Base-by-base conservation (phyloP, 2,329 filamentous ascomycete genomes). In the Trichoderma cornu-damae region DNA sequence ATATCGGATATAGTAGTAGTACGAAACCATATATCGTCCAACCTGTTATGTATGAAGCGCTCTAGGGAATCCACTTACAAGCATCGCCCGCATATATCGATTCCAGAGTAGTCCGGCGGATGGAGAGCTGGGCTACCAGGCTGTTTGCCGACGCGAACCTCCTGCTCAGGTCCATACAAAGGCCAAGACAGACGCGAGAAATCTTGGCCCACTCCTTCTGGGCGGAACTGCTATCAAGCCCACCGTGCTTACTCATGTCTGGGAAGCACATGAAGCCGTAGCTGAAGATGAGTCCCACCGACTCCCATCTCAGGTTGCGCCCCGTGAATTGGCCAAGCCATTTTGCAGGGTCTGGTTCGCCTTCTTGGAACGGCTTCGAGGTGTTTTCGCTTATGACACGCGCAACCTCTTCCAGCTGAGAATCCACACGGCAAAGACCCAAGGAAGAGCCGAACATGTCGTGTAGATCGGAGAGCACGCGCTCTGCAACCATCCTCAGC, bases 241-340 rank as follows among this genome's bases (percentile, higher is more conserved):
- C 49, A 9, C 16, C 16, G 3, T 42, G 16, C 7, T 6, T 11
- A 14, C 22, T 20, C 11, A 16, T 11, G 1, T 47, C 37, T 30
- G 11, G 3, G 32, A 37, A 47, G 34, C 30, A 20, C 12, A 51
- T 37, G 18, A 58, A 48, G 7, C 28, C 16, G 26, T 48, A 60
- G 16, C 42, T 47, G 32, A 46, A 77, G 1, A 76, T 61, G 9
- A 77, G 52, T 0, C 75, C 75, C 1, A 79, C 54, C 0, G 72
- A 70, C 52, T 79, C 76, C 76, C 76, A 79, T 1, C 76, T 68
- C 18, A 75, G 63, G 14, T 70, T 71, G 0, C 60, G 59, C 0
- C 74, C 74, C 0, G 66, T 67, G 47, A 78, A 74, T 34, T 76
- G 72, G 2, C 62, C 64, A 0, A 72, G 61, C 74, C 75, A 78